Evolutionary conservation across 257 asterid genomes (phyloP), one percentile per base, ranked within the genome.

Genomic region (Thymus quinquecostatus): DNA sequence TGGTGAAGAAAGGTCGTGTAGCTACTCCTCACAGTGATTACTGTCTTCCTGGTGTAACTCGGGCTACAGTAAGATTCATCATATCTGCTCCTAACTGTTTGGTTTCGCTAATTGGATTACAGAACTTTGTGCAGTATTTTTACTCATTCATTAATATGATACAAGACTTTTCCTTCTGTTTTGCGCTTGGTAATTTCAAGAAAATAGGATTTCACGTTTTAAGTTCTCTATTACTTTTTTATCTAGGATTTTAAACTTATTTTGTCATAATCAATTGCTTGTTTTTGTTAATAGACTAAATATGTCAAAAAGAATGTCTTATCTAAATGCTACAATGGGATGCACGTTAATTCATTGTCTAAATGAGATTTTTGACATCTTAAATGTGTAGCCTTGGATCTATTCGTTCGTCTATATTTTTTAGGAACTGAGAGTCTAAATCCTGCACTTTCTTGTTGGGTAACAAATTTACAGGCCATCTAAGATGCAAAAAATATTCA

Each of bases 21-120:
- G 67, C 84, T 60, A 92, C 96, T 63, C 98, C 98, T 47, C 90
- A 79, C 85, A 91, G 90, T 75, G 98, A 92, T 84, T 89, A 87
- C 75, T 92, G 98, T 77, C 98, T 89, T 82, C 96, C 98, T 27
- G 98, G 98, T 66, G 70, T 83, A 66, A 92, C 98, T 48, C 86
- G 96, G 64, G 86, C 94, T 58, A 86, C 98, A 33, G 98, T 92
- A 88, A 86, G 96, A 72, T 78, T 59, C 62, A 56, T 53, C 5
- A 45, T 49, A 44, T 69, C 68, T 61, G 65, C 73, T 68, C 48
- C 56, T 2, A 13, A 57, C 51, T 51, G 27, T 59, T 54, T 51
- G 14, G 58, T 59, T 7, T 65, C 47, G 36, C 48, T 43, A 43
- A 43, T 43, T 69, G 72, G 66, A 41, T 45, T 40, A 14, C 38